Conservation (phyloP, 2,329 filamentous ascomycete species). For the Geosmithia putterillii region DNA sequence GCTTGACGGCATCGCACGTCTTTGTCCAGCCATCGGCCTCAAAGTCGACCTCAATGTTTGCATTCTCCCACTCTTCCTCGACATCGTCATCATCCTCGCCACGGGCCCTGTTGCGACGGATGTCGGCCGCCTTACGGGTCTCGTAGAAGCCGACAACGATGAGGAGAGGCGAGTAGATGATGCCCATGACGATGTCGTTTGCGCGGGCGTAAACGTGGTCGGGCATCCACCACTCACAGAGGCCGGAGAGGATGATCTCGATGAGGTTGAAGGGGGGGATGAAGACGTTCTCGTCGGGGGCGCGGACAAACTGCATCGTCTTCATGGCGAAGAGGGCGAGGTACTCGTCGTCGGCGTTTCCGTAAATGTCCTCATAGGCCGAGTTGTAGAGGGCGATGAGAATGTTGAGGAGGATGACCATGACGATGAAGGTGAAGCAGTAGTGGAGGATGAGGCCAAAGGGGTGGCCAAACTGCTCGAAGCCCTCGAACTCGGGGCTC, state of each 20-base stretch:
- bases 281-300: constrained; percentile 96
- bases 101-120: constrained; percentile 60
- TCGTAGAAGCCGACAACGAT: constrained; percentile 66
- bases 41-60: constrained; percentile 59
- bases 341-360: constrained; percentile 90
- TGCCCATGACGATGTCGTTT: constrained; percentile 80
- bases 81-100: constrained; percentile 86
- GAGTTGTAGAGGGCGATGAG: constrained; percentile 96
- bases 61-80: constrained; percentile 87
- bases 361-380: constrained; percentile 88
- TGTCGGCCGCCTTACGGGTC: constrained; percentile 49
- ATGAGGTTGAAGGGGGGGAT: constrained; percentile 92
- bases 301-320: constrained; percentile 92
- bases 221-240: constrained; percentile 95
- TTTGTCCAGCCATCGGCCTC: constrained; percentile 79
- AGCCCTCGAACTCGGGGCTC: constrained; percentile 77
- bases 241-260: constrained; percentile 65
- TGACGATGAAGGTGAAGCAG: constrained; percentile 93
- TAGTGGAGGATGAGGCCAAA: constrained; percentile 96
- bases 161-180: constrained; percentile 75
- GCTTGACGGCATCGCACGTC: constrained; percentile 60
- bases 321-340: constrained; percentile 87
- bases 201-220: constrained; percentile 60
- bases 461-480: constrained; percentile 81
- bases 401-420: constrained; percentile 89